Evolutionary conservation across 257 asterid genomes (phyloP), one percentile per base, ranked within the genome.

Genomic region (Scutellaria baicalensis): DNA sequence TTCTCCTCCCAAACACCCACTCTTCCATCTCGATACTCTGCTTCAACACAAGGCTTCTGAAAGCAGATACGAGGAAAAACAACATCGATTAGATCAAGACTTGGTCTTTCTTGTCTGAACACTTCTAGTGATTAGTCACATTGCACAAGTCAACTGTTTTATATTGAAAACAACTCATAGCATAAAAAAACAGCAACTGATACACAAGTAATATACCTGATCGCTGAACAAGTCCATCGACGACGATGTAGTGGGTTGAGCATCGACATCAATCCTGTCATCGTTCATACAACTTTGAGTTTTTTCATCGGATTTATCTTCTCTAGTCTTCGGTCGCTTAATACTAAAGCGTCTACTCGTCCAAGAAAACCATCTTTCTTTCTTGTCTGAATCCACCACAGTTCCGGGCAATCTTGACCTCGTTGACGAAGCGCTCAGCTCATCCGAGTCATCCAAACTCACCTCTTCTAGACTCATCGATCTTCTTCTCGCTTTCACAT

Each of bases 321-420:
- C 83, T 81, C 77, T 84, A 21, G 79, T 68, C 59, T 68, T 71
- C 0, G 79, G 73, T 23, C 83, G 80, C 63, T 77, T 85, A 33
- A 87, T 71, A 73, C 92, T 84, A 71, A 88, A 81, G 20, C 84
- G 74, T 47, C 78, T 75, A 21, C 78, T 83, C 73, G 80, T 88
- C 93, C 93, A 83, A 9, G 88, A 75, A 59, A 90, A 86, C 76
- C 89, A 80, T 6, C 86, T 82, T 23, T 59, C 71, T 66, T 81
- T 90, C 78, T 81, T 85, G 71, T 68, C 74, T 0, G 77, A 12
- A 69, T 81, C 83, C n/a, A 48, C 7, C 21, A n/a, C 71, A 16
- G 49, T 43, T 31, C 64, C 12, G 1, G 62, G 1, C 36, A n/a
- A 17, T 65, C 64, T 62, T 38, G 54, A 66, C 35, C 62, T 61